Evolutionary conservation across 345 rosid genomes (phyloP).

Genomic region (Boechera stricta): DNA sequence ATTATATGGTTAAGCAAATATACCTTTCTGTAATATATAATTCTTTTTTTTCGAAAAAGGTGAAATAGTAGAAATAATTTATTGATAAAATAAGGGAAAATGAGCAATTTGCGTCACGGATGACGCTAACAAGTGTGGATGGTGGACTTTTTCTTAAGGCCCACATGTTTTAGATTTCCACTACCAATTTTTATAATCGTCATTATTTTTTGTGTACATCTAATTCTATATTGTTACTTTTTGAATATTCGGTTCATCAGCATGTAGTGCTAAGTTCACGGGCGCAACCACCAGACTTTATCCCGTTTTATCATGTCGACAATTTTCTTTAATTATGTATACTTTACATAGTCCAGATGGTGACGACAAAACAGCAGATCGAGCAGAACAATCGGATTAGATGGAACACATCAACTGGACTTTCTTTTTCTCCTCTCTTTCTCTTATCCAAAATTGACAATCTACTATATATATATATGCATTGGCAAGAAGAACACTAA

Average conservation of each 20-base stretch:
- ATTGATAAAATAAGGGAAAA: not conserved
- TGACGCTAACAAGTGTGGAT: slow-evolving; percentile 40
- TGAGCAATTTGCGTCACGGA: slow-evolving; percentile 30
- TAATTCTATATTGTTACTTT: slow-evolving; percentile 3
- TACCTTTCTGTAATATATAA: not conserved
- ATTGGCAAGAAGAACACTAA: not conserved
- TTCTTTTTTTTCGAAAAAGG: not conserved
- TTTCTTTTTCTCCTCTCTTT: not conserved
- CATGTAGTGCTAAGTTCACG: slow-evolving; percentile 24
- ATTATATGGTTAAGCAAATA: not conserved
- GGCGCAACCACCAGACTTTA: slow-evolving; percentile 21
- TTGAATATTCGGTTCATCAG: not conserved
- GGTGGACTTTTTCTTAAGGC: slow-evolving; percentile 27
- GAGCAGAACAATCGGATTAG: no score
- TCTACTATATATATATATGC: not conserved
- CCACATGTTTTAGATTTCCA: slow-evolving; percentile 37
- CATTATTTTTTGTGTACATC: not conserved
- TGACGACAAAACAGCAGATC: no score
- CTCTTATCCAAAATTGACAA: not conserved
- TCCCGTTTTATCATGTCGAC: not conserved
- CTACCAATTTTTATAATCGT: slow-evolving; percentile 6
- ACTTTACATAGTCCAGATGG: no score
- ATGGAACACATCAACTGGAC: not conserved
- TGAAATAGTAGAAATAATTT: not conserved
- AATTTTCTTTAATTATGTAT: not conserved